Evolutionary conservation across 208 protist species (phyloP), one percentile per base, ranked within the genome.

Genomic region (Trichomonas tenax): DNA sequence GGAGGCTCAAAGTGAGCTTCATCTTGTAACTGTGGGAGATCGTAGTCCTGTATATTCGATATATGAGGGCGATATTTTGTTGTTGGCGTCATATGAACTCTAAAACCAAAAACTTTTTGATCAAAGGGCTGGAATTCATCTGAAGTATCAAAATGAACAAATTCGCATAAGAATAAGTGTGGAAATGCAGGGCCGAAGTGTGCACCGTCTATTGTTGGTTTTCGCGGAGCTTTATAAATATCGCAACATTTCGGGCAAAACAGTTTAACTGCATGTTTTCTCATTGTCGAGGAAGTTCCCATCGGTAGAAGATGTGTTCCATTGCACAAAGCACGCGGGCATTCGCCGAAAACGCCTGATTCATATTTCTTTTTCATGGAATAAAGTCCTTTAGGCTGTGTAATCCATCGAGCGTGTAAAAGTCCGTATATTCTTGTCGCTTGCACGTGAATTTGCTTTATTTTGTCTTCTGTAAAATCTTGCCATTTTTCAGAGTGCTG

Each of bases 171-270:
- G 36, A 93, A 93, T 34, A 93, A 17, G 38, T 93, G 86, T 38
- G 86, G 86, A 36, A 93, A 93, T 41, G 86, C 86, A 14, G 86
- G 86, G 8, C 86, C 86, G 45, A 93, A 93, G 44, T 93, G 44
- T 36, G 86, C 86, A 2, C 86, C 86, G 38, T 93, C 86, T 58
- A 93, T 93, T 93, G 15, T 93, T 26, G 45, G 17, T 51, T 4
- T 93, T 58, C 3, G 9, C 15, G 86, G 44, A 48, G 44, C 40
- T 44, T 31, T 44, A 58, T 93, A 93, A 51, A 93, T 93, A 51
- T 93, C 86, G 51, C 44, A 48, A 93, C 86, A 93, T 40, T 93
- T 93, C 31, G 86, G 86, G 44, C 86, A 93, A 93, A 93, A 93
- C 11, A 93, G 44, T 38, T 93, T 93, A 51, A 51, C 86, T 10